Evolutionary conservation across 1,284 basidiomycete species (phyloP), one percentile per base, ranked within the genome.

Genomic region (Papiliotrema nemorosa): DNA sequence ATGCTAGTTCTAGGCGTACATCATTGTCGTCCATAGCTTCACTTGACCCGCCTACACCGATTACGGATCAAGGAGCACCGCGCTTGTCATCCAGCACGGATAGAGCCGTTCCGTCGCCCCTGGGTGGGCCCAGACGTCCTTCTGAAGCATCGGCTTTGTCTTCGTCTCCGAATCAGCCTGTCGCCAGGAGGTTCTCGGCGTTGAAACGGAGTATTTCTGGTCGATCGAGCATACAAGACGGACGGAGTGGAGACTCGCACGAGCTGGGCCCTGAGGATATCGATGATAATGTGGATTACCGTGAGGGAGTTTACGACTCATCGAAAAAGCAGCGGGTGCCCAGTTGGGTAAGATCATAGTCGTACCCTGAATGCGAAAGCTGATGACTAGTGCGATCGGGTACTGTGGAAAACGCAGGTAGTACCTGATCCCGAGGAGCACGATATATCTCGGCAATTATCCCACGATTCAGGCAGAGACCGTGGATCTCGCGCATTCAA

Each of bases 251-350:
- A 49, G 41, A 44, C 13, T 37, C 41, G 24, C 41, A 44, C n/a
- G 49, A 44, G 24, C 12, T 22, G 13, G 46, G 53, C 12, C 47
- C 52, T 13, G 69, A 65, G 3, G 62, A 59, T 14, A 53, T 65
- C 21, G 62, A 65, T 20, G 55, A 61, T 39, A 60, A 50, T 39
- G 52, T 61, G 39, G 74, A 76, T 59, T 58, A 58, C 31, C 52
- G 74, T 9, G 64, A 69, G 36, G 76, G 77, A 16, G 72, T 75
- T 4, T 79, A 78, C 60, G 78, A 79, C 50, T 75, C 75, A 16
- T 75, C 72, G 22, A 73, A 78, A 47, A 79, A 79, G 60, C 77
- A 78, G 59, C 63, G 78, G 20, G 76, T 79, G 1, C 78, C 78
- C 0, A 75, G 72, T 39, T 79, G 78, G 78, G 70, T 73, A 41